A percentile compares a stretch with the other conserved stretches of the same genome.
These are phyloP conservation scores for Pseudocohnilembus persalinus DNA, from an alignment of 169 alveolate genomes.

Conservation along the genomic window DNA sequence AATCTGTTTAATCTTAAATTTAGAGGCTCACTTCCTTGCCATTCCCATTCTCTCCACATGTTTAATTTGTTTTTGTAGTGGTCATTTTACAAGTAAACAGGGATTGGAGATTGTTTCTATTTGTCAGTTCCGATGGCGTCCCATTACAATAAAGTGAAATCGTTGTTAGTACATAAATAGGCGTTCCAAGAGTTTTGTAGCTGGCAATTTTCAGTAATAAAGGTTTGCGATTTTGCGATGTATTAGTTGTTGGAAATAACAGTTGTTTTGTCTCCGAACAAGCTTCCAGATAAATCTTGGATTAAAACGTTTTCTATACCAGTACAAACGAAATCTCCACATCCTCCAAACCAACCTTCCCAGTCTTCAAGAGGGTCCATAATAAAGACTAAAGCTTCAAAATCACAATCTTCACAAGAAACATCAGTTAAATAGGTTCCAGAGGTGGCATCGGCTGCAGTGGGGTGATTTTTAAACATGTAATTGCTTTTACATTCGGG, in stretches of 20 bases:
- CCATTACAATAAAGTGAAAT: neutral
- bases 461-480: neutral
- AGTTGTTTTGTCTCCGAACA: constrained; percentile 21
- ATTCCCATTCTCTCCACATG: constrained; percentile 37
- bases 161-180: neutral
- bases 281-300: constrained; percentile 32
- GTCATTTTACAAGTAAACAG: constrained; percentile 33
- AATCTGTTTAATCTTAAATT: constrained; percentile 35
- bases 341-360: constrained; percentile 47
- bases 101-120: constrained; percentile 29
- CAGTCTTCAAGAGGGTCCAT: constrained; percentile 24
- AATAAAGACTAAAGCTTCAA: constrained; percentile 8
- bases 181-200: neutral
- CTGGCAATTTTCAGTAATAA: neutral
- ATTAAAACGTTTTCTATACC: constrained; percentile 29
- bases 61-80: constrained; percentile 30
- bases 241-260: constrained; percentile 8
- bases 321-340: constrained; percentile 38
- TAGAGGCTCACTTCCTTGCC: constrained; percentile 49
- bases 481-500: neutral
- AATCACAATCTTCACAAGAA: constrained; percentile 17
- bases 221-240: neutral
- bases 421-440: constrained; percentile 26
- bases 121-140: constrained; percentile 26
- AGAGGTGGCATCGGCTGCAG: constrained; percentile 21